These are phyloP conservation scores for Fusarium compactum DNA, from an alignment of 2,329 filamentous ascomycete species.

Conservation along the genomic window DNA sequence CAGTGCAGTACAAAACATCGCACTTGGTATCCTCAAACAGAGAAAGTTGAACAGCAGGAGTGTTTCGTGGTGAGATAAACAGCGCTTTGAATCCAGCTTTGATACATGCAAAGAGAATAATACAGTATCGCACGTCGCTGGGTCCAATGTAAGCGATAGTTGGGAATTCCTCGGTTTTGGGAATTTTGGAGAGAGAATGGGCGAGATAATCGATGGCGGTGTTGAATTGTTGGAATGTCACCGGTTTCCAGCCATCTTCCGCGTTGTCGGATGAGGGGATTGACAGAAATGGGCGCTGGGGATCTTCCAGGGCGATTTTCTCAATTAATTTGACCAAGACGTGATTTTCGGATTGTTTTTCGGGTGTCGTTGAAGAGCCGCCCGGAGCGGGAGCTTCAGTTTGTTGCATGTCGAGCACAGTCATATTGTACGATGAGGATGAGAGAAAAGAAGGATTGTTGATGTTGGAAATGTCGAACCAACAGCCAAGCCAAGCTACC, in stretches of 20 bases:
- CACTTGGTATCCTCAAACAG: neutral
- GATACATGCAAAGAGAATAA: neutral
- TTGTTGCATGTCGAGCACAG: neutral
- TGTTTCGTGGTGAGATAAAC: conserved; percentile 1
- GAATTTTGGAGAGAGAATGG: neutral
- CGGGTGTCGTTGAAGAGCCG: neutral
- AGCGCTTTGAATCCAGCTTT: conserved; percentile 5
- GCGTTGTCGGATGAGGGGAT: neutral
- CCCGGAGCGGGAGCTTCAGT: neutral
- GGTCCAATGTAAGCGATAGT: conserved; percentile 9
- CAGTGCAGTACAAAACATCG: neutral
- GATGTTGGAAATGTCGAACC: accelerated
- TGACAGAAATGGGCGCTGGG: accelerated
- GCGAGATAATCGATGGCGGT: conserved; percentile 9
- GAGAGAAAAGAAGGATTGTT: too few species aligned
- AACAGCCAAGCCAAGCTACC: neutral
- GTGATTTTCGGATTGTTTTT: neutral
- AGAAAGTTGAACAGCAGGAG: neutral
- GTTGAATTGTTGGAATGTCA: neutral
- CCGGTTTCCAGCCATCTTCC: neutral
- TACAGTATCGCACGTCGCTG: neutral
- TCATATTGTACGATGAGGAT: neutral
- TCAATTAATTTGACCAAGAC: neutral
- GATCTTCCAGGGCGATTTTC: neutral
- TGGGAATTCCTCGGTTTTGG: neutral